Evolutionary conservation across 768 basidiomycete species (phyloP).

Genomic region (Hygrophorus russula): DNA sequence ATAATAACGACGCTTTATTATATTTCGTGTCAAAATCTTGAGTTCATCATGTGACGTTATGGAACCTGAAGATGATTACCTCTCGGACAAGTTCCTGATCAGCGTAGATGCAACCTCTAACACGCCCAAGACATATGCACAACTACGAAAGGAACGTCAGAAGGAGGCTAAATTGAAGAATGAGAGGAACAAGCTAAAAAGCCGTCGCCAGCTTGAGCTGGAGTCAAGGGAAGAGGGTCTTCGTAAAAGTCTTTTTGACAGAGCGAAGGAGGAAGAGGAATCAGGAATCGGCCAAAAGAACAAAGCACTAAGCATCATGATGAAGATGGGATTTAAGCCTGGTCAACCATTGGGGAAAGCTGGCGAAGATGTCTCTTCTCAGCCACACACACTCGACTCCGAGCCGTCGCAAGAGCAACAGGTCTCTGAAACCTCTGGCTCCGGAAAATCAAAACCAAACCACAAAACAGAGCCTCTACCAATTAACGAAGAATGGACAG

Average conservation of each 20-base stretch:
- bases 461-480: constrained; percentile 63
- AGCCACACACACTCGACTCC: background rate
- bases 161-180: constrained; percentile 49
- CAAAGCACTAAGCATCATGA: constrained; percentile 84
- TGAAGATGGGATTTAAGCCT: constrained; percentile 88
- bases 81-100: constrained; percentile 76
- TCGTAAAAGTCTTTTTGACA: constrained; percentile 70
- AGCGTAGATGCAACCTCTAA: constrained; percentile 23
- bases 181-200: constrained; percentile 55
- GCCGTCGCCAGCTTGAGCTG: constrained; percentile 55
- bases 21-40: constrained; percentile 9
- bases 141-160: constrained; percentile 57
- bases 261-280: constrained; percentile 54
- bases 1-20: constrained; percentile 8
- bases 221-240: constrained; percentile 73
- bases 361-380: constrained; percentile 12
- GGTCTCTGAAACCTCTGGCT: background rate
- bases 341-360: constrained; percentile 63
- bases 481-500: constrained; percentile 65
- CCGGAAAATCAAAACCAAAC: constrained; percentile 1
- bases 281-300: constrained; percentile 40
- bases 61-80: constrained; percentile 74
- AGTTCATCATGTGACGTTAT: background rate
- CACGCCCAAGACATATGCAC: constrained; percentile 52
- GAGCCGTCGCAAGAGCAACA: background rate